Evolutionary conservation across 768 basidiomycete genomes (phyloP).

Genomic region (Lentinus brumalis): DNA sequence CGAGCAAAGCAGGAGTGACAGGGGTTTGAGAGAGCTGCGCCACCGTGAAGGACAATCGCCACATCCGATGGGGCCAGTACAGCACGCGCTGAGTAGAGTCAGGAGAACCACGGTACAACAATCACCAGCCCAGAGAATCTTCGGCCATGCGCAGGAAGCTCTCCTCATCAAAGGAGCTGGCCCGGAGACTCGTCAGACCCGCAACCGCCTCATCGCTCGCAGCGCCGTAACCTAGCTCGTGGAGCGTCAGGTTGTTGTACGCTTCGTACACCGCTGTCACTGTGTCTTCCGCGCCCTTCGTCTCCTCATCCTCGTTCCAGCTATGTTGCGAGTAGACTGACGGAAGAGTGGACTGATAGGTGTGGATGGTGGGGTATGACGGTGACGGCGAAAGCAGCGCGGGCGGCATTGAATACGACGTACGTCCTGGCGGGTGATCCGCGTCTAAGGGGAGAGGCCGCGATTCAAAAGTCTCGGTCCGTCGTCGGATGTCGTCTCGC

Average conservation of each 20-base stretch:
- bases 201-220: neutral
- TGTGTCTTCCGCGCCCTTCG: neutral
- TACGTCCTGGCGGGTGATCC: neutral
- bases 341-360: neutral
- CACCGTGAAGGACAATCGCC: neutral
- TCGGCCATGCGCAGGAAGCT: slow-evolving; percentile 27
- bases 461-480: slow-evolving; percentile 12
- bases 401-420: neutral
- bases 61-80: neutral
- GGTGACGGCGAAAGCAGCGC: neutral
- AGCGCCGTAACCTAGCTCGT: neutral
- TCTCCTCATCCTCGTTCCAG: neutral
- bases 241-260: neutral
- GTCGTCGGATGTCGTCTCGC: slow-evolving; percentile 18
- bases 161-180: slow-evolving; percentile 23
- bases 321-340: slow-evolving; percentile 6
- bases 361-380: neutral
- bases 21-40: too few relatives aligned
- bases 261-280: neutral
- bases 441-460: neutral
- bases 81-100: neutral
- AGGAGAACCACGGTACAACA: neutral
- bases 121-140: slow-evolving; percentile 23
- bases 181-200: neutral
- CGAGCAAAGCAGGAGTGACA: too few relatives aligned